Base-by-base conservation (phyloP, 2,329 filamentous ascomycete genomes). In the Dothidotthia symphoricarpi region DNA sequence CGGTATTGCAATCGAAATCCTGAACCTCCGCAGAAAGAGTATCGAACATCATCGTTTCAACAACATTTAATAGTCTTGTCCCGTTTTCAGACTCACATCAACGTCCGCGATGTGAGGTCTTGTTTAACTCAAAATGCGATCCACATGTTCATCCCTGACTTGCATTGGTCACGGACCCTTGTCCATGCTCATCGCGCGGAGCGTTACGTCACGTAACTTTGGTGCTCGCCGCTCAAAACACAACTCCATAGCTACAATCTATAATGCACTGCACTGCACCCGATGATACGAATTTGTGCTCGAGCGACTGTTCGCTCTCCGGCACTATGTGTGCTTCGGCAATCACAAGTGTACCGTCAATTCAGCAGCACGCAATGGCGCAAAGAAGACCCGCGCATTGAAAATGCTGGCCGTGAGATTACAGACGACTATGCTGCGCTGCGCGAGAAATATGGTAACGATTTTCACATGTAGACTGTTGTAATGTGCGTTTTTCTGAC, bases 351-450 rank as follows among this genome's bases (percentile, higher is more conserved):
- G 12, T 39, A 28, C 26, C 55, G 56, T 28, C 43, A 42, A 1
- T 59, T 65, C 39, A 56, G 51, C 39, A 51, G 41, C 22, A 49
- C 50, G 16, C 37, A 34, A 47, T 51, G 39, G 47, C 49, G 45
- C 33, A 53, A 43, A 36, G 57, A 69, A 36, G 75, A 79, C 48
- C 73, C 75, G 13, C 74, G 74, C 34, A 59, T 79, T 24, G 69
- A 71, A 37, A 67, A 75, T 33, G 56, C 78, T 28, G 79, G 76
- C 16, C 71, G 69, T 32, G 55, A 61, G 31, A 80, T 83, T 48
- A 68, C 74, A 48, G 78, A 84, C 61, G 76, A 84, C 51, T 85
- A 78, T 61, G 80, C 81, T 5, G 68, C 70, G 6, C 68, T 85
- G 33, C 71, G 76, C 31, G 70, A 77, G 11, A 66, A 72, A 39